Percentiles rank a stretch among this genome's conserved stretches.
phyloP scores from a whole-genome alignment of 805 yeast genomes.

The Saturnispora mendoncae region DNA sequence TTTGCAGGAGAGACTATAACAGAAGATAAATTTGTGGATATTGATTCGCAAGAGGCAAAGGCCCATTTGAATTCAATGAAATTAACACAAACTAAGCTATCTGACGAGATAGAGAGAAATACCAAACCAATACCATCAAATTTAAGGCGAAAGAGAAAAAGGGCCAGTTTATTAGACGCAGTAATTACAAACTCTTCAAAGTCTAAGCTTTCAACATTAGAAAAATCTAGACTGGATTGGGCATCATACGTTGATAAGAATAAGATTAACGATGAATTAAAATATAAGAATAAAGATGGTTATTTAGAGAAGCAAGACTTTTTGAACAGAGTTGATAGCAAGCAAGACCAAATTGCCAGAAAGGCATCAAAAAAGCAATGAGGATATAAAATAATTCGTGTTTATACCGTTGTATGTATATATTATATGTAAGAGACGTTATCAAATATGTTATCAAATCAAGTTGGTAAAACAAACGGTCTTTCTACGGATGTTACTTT shows the following conservation, averaged over 20 bases:
- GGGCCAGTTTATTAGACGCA: conserved; percentile 69
- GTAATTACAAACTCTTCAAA: conserved; percentile 62
- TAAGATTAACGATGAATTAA: conserved; percentile 76
- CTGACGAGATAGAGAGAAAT: conserved; percentile 1
- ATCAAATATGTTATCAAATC: not conserved
- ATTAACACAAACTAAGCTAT: conserved; percentile 12
- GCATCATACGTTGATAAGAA: conserved; percentile 84
- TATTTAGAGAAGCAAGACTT: conserved; percentile 88
- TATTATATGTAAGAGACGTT: not conserved
- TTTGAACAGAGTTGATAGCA: conserved; percentile 61
- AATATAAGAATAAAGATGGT: conserved; percentile 77
- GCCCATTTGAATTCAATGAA: conserved; percentile 57
- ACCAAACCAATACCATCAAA: not conserved
- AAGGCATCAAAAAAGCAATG: conserved; percentile 25
- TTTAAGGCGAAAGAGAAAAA: conserved; percentile 41
- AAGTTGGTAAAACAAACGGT: conserved; percentile 60
- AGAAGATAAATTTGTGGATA: conserved; percentile 71
- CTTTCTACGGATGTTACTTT: conserved; percentile 92
- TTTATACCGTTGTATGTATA: not conserved
- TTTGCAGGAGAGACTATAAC: conserved; percentile 82
- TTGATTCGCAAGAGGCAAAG: conserved; percentile 76
- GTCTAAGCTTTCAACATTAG: conserved; percentile 80
- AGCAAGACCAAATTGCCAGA: conserved; percentile 43
- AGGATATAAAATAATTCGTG: too few relatives aligned
- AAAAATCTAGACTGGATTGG: conserved; percentile 92